Conservation (phyloP, 1,139 yeast genomes). For the Yamadazyma sp. region DNA sequence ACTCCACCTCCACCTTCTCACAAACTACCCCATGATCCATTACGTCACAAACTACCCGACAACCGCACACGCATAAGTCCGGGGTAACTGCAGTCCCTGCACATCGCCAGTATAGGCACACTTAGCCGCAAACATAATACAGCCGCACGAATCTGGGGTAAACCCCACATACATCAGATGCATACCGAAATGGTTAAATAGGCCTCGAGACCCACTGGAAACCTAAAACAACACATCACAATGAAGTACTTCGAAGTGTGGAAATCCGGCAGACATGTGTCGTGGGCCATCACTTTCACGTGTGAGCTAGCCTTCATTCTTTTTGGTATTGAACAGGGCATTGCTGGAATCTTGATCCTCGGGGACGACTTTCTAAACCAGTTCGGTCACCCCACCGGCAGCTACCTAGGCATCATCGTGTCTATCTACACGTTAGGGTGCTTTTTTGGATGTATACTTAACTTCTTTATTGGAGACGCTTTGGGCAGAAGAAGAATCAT, state of each 20-base stretch:
- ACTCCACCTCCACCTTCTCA: too few species aligned
- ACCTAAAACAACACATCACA: too few species aligned
- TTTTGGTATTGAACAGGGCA: constrained; percentile 17
- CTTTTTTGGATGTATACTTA: constrained; percentile 64
- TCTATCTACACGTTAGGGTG: constrained; percentile 74
- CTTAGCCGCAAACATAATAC: too few species aligned
- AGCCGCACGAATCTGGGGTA: constrained; percentile 1
- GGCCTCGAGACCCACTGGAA: too few species aligned
- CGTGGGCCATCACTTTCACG: constrained; percentile 14
- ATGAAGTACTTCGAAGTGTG: constrained; percentile 12
- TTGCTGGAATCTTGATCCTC: constrained; percentile 12
- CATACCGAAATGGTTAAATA: not conserved
- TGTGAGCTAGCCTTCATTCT: constrained; percentile 16
- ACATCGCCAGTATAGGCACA: too few species aligned
- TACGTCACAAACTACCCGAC: too few species aligned
- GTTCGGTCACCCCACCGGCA: constrained; percentile 15
- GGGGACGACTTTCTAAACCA: constrained; percentile 14
- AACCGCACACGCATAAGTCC: too few species aligned
- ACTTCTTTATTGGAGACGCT: constrained; percentile 52
- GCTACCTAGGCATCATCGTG: constrained; percentile 49
- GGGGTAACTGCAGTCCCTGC: too few species aligned
- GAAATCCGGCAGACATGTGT: constrained; percentile 13
- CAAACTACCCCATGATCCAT: too few species aligned
- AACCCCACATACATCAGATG: too few species aligned
- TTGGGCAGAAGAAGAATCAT: constrained; percentile 56